phyloP scores from a whole-genome alignment of 2,329 filamentous ascomycete genomes.

The Ophiocordyceps australis region DNA sequence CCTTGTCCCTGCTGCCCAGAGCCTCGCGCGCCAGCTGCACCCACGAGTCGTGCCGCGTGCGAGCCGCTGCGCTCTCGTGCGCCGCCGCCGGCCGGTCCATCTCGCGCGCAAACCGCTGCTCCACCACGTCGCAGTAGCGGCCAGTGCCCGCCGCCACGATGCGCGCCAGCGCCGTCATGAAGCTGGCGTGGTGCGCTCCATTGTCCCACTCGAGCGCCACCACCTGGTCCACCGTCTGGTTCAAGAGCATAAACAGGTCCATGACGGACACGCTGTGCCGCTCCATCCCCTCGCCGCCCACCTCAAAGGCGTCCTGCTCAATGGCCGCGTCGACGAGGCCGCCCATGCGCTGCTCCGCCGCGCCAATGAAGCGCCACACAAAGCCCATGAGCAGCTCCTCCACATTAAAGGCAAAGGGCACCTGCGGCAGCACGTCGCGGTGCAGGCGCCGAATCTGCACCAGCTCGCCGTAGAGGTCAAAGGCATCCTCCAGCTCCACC shows the following conservation, averaged over 20 bases:
- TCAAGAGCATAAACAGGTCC: constrained; percentile 87
- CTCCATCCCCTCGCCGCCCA: constrained; percentile 54
- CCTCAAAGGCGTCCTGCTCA: constrained; percentile 73
- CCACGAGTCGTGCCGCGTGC: constrained; percentile 81
- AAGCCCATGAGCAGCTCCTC: constrained; percentile 78
- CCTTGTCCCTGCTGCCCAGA: constrained; percentile 79
- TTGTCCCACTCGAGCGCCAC: constrained; percentile 81
- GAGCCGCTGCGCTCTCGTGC: constrained; percentile 59
- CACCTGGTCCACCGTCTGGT: constrained; percentile 77
- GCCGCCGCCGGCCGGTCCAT: constrained; percentile 87
- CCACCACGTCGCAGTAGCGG: constrained; percentile 80
- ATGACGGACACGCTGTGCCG: constrained; percentile 86
- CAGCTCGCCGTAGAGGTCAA: constrained; percentile 80
- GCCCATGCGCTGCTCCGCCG: constrained; percentile 61
- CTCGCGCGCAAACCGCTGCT: constrained; percentile 69
- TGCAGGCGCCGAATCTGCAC: constrained; percentile 74
- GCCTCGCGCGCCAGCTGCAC: constrained; percentile 87
- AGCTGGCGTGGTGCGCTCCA: constrained; percentile 82
- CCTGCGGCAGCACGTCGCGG: constrained; percentile 49
- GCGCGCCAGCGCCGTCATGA: constrained; percentile 87
- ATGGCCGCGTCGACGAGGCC: constrained; percentile 81
- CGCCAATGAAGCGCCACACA: constrained; percentile 86
- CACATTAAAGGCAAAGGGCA: constrained; percentile 71
- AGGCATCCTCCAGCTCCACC: constrained; percentile 78
- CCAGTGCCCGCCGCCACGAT: constrained; percentile 69